Base-by-base conservation (phyloP, 441 rosid genomes). In the Isatis lusitanica region DNA sequence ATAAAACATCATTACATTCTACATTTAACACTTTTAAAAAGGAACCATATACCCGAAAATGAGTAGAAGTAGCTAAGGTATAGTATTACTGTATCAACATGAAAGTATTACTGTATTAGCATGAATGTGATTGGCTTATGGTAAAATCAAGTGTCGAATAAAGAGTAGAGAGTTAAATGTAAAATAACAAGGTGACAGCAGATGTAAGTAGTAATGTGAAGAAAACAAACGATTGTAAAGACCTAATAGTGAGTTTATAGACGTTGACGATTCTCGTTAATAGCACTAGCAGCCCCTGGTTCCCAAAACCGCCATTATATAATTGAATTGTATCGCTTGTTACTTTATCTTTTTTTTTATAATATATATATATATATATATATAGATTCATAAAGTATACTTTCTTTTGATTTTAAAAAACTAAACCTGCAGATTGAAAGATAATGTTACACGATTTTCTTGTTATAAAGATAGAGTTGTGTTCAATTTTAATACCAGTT, bases 291-390 rank as follows among this genome's bases (percentile, higher is more conserved):
- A 73, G 65, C 39, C 58, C 21, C 60, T 21, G 63, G 13, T 43
- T 33, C 24, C 13, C 3, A 16, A 16, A 35, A 35, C 58, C 70
- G 42, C 40, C 65, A 64, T 10, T 56, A 46, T 46, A 24, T 65
- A 46, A 65, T 56, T 56, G 77, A 64, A 65, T 73, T 44, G 51
- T 56, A 12, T 26, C 38, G 0, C 18, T 35, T 73, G 59, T 59
- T 59, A 64, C 57, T 72, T 50, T 30, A 10, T 30, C 4, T 4
- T 12, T 48, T 15, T 47, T 33, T 7, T 3, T 2, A 28, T n/a
- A n/a, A n/a, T n/a, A n/a, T n/a, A n/a, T n/a, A n/a, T n/a, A n/a
- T n/a, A n/a, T n/a, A n/a, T n/a, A n/a, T n/a, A 2, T 39, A 6
- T 15, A n/a, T 47, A 46, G 4, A 16, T 47, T 8, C 7, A 9